phyloP scores from a whole-genome alignment of 108 stramenopile species.

The Cyclotella cryptica region DNA sequence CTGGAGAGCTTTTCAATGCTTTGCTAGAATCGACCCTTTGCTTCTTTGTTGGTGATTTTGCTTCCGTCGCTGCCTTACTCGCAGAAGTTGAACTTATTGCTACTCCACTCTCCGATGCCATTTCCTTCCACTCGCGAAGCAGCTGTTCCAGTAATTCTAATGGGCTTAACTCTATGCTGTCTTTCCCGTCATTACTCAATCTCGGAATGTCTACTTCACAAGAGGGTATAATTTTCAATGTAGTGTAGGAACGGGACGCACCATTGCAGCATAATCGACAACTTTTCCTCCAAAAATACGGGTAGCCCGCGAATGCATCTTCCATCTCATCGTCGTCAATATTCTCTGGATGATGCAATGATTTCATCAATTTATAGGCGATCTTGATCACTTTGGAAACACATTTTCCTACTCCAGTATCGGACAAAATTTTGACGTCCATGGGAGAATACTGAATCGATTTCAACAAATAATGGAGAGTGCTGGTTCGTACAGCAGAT shows the following conservation, averaged over 20 bases:
- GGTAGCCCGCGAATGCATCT: conserved; percentile 22
- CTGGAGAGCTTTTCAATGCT: not conserved
- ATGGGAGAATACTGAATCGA: conserved; percentile 31
- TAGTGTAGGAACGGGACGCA: not conserved
- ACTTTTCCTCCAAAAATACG: not conserved
- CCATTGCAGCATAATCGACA: not conserved
- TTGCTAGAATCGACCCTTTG: conserved; percentile 20
- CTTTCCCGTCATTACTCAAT: not conserved
- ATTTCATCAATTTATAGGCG: conserved; percentile 27
- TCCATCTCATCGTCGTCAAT: conserved; percentile 5
- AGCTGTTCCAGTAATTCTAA: conserved; percentile 39
- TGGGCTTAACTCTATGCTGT: conserved; percentile 13
- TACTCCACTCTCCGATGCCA: conserved; percentile 40
- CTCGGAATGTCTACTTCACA: not conserved
- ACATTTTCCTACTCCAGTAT: conserved; percentile 38
- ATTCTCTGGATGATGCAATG: not conserved
- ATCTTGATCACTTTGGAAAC: conserved; percentile 33
- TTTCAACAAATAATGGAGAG: not conserved
- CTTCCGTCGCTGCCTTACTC: too few species aligned
- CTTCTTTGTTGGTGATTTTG: conserved; percentile 20
- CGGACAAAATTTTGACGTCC: conserved; percentile 39
- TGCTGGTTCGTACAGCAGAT: not conserved
- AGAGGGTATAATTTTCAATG: not conserved
- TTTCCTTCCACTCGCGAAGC: conserved; percentile 52
- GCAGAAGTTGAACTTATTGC: not conserved